Percentiles rank a stretch among this genome's conserved stretches.
Evolutionary conservation across 768 basidiomycete species (phyloP).

Genomic region (Auricularia sp.): DNA sequence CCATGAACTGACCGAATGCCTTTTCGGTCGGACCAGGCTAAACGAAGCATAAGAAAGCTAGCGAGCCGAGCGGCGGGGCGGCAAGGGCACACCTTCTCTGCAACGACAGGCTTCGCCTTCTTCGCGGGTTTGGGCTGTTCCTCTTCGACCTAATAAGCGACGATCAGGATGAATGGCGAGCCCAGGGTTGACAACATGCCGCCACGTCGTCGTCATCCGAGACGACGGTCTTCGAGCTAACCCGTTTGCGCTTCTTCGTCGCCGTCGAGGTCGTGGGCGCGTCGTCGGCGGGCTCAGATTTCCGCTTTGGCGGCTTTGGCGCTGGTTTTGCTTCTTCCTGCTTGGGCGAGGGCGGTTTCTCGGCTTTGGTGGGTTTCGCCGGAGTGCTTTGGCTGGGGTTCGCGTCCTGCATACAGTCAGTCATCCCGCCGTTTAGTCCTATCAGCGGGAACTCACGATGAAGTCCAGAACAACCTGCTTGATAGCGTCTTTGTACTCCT

Average conservation of each 20-base stretch:
- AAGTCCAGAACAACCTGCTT: constrained; percentile 32
- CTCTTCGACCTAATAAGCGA: constrained; percentile 46
- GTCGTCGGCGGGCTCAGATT: background rate
- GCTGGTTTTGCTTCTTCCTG: background rate
- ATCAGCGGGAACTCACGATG: constrained; percentile 4
- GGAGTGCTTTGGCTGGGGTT: constrained; percentile 5
- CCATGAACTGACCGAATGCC: constrained; percentile 4
- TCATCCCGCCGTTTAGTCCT: background rate
- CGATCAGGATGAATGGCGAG: background rate
- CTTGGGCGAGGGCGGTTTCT: too few relatives aligned
- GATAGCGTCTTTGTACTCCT: constrained; percentile 37
- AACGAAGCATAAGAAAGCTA: background rate
- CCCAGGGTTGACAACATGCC: background rate
- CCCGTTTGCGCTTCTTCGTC: constrained; percentile 6
- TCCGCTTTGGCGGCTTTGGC: background rate
- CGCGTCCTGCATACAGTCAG: constrained; percentile 6
- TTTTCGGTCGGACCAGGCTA: constrained; percentile 1
- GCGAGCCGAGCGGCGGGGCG: background rate
- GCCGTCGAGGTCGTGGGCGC: background rate
- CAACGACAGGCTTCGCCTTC: constrained; percentile 13
- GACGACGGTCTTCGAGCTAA: constrained; percentile 6
- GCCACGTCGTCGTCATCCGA: constrained; percentile 5
- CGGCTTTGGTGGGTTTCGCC: constrained; percentile 1
- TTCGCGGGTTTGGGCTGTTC: constrained; percentile 33
- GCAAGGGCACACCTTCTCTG: constrained; percentile 8